phyloP scores from a whole-genome alignment of 345 rosid species.

The Lepidium aucheri region DNA sequence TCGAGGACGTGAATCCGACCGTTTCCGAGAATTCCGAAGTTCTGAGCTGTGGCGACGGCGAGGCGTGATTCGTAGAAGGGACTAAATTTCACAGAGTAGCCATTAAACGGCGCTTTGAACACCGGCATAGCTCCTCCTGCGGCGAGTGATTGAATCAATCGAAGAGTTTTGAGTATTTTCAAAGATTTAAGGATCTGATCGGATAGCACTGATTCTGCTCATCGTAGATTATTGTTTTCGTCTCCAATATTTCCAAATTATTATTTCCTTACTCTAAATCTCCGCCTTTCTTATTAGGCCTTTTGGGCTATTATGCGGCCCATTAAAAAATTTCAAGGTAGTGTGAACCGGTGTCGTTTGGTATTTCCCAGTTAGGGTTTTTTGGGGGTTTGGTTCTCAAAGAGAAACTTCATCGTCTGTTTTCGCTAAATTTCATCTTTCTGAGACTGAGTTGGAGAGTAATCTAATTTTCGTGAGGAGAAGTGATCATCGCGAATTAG shows the following conservation, averaged over 20 bases:
- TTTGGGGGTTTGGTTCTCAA: conserved; percentile 23
- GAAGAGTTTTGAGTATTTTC: neutral
- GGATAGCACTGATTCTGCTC: conserved; percentile 13
- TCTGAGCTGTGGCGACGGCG: conserved; percentile 86
- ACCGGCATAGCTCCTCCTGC: conserved; percentile 50
- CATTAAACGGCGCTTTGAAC: conserved; percentile 76
- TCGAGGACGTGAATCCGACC: conserved; percentile 86
- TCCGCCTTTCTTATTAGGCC: neutral
- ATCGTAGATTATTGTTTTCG: neutral
- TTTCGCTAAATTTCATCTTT: conserved; percentile 12
- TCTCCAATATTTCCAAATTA: neutral
- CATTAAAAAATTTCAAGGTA: neutral
- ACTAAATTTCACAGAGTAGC: conserved; percentile 84
- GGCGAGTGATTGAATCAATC: neutral
- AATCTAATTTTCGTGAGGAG: neutral
- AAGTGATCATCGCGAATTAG: neutral
- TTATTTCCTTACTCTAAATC: neutral
- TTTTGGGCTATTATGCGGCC: neutral
- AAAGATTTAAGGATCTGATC: conserved; percentile 14
- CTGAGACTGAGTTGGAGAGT: conserved; percentile 6
- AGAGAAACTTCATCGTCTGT: conserved; percentile 17
- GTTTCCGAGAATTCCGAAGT: conserved; percentile 92
- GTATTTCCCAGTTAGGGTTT: conserved; percentile 13
- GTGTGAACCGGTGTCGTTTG: neutral
- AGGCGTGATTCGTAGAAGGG: conserved; percentile 84